phyloP scores from a whole-genome alignment of 2,329 filamentous ascomycete genomes.

The Myriosclerotinia curreyana region DNA sequence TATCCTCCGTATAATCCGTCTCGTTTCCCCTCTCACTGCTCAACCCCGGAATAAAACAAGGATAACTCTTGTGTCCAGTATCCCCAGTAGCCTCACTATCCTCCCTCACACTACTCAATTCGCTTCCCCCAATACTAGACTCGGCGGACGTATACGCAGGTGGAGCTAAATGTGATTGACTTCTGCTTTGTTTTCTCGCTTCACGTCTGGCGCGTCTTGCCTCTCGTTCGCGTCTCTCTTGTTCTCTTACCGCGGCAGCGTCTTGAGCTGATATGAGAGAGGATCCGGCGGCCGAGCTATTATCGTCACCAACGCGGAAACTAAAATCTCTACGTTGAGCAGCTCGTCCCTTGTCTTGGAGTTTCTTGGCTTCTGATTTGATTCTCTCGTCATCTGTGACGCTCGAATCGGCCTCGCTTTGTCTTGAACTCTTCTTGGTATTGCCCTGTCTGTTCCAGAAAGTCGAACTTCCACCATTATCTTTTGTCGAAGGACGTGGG shows the following conservation, averaged over 20 bases:
- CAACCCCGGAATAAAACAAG: constrained; percentile 39
- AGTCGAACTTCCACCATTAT: constrained; percentile 5
- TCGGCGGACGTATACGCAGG: constrained; percentile 16
- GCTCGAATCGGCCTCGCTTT: constrained; percentile 15
- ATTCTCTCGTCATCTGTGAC: constrained; percentile 45
- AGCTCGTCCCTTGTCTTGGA: constrained; percentile 53
- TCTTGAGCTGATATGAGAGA: constrained; percentile 18
- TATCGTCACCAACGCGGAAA: constrained; percentile 38
- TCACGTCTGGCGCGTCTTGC: constrained; percentile 25
- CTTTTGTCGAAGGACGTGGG: constrained; percentile 19
- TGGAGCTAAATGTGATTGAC: constrained; percentile 21
- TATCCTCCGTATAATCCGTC: constrained; percentile 37
- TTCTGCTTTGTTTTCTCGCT: constrained; percentile 30
- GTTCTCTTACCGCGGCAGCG: constrained; percentile 24
- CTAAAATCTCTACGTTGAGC: constrained; percentile 39
- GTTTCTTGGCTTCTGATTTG: constrained; percentile 53
- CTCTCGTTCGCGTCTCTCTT: constrained; percentile 22
- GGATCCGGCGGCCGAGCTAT: constrained; percentile 25
- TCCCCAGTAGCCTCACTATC: constrained; percentile 32
- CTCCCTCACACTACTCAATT: constrained; percentile 28
- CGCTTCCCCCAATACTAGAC: constrained; percentile 15
- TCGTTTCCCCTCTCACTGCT: constrained; percentile 26
- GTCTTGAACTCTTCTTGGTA: constrained; percentile 21
- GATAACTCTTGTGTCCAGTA: constrained; percentile 40
- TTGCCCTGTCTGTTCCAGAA: constrained; percentile 27